Evolutionary conservation across 2,329 filamentous ascomycete species (phyloP), one percentile per base, ranked within the genome.

Genomic region (Colletotrichum euphorbiae): DNA sequence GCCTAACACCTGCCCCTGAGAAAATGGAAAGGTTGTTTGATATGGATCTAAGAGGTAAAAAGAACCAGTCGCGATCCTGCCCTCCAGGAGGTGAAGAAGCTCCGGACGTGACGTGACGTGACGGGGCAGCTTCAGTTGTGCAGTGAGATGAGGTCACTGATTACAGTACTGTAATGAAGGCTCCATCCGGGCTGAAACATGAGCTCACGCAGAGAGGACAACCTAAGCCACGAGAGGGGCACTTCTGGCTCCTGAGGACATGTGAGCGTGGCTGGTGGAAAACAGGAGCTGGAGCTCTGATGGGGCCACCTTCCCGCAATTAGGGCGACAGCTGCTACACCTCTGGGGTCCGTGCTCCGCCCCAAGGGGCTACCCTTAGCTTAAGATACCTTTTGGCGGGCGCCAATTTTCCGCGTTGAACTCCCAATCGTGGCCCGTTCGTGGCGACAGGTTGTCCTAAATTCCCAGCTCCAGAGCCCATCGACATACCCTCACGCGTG

Each of bases 391-490:
- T 63, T 38, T 36, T 59, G 45, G 61, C 66, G 56, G 60, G 63
- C 67, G 57, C 67, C 56, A 69, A 69, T 67, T 69, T 67, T 69
- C 67, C 67, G 67, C 63, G 63, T 63, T 63, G 63, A 69, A 69
- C 62, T 56, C 50, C 62, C 67, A 69, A 62, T 69, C 67, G 63
- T 69, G 67, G 67, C 67, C 62, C 67, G 67, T 69, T 69, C 67
- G 45, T 52, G 57, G 73, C 72, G 73, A 73, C 72, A 74, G 66
- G 67, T 71, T 74, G 72, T 74, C 72, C 71, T 71, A 62, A 72
- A 71, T 72, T 55, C 45, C 52, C 61, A 62, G 62, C 43, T 52
- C 50, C 21, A 62, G 50, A 67, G 63, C 52, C 62, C 43, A 61
- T 17, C 40, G 57, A 45, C 42, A 63, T 62, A 62, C 31, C 70